phyloP scores from a whole-genome alignment of 176 grass and related monocot genomes.

The Pontederia crassipes region DNA sequence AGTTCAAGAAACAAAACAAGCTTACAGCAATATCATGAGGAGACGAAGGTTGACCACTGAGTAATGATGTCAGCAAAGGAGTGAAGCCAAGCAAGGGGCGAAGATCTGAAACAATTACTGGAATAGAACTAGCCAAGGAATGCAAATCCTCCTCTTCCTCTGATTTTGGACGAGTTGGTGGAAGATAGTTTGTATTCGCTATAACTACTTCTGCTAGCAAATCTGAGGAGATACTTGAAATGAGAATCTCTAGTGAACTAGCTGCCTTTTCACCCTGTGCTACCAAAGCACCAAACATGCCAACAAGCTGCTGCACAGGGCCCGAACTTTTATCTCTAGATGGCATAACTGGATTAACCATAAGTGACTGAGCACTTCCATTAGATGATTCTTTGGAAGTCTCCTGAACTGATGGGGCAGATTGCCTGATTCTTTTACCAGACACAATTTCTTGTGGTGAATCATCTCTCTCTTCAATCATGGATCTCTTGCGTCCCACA shows the following conservation, averaged over 20 bases:
- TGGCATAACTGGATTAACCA: constrained; percentile 19
- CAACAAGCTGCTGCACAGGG: constrained; percentile 84
- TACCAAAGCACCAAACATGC: constrained; percentile 84
- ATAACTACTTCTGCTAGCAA: constrained; percentile 89
- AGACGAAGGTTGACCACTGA: constrained; percentile 33
- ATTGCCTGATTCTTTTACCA: constrained; percentile 50
- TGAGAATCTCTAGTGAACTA: constrained; percentile 67
- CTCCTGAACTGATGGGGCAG: constrained; percentile 24
- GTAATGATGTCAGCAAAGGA: constrained; percentile 42
- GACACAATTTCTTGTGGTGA: constrained; percentile 41
- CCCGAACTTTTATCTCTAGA: constrained; percentile 54
- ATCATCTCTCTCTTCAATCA: constrained; percentile 38
- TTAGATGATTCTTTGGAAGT: constrained; percentile 20
- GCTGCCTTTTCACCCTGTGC: constrained; percentile 76
- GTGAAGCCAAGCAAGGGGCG: constrained; percentile 31
- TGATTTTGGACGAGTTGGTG: constrained; percentile 36
- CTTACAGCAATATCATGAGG: constrained; percentile 16
- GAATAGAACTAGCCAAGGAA: constrained; percentile 9
- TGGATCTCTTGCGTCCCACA: constrained; percentile 47
- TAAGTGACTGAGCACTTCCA: constrained; percentile 18
- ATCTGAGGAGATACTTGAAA: constrained; percentile 77
- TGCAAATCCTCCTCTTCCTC: constrained; percentile 28
- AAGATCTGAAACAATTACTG: constrained; percentile 6
- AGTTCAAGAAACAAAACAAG: background rate
- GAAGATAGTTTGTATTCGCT: constrained; percentile 83